Evolutionary conservation across 192 early-diverging fungal genomes (phyloP).

Genomic region (Mortierella antarctica): DNA sequence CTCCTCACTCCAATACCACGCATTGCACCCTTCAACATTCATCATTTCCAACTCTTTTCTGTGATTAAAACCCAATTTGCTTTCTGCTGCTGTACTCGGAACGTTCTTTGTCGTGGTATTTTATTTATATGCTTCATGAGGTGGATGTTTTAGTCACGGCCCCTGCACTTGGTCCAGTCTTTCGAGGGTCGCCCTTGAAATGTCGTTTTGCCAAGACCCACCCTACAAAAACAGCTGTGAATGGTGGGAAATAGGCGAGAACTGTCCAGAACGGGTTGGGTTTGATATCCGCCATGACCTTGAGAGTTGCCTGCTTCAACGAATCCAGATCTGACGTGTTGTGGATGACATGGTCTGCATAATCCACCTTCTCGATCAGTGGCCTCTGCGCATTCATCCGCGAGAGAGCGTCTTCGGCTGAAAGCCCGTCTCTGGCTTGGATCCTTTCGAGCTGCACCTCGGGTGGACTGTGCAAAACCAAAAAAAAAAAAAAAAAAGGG

Average conservation of each 20-base stretch:
- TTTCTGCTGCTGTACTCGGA: no score
- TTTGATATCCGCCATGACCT: constrained; percentile 47
- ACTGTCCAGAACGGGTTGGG: constrained; percentile 49
- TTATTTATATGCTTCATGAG: not conserved
- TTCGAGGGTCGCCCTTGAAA: constrained; percentile 49
- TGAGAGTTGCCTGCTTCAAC: constrained; percentile 52
- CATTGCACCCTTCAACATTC: not conserved
- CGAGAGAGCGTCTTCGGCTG: constrained; percentile 69
- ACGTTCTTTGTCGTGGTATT: no score
- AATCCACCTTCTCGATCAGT: constrained; percentile 78
- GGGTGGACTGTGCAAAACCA: constrained; percentile 64
- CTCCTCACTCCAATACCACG: not conserved
- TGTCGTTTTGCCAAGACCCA: constrained; percentile 43
- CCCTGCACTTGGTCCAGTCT: constrained; percentile 4
- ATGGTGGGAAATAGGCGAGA: constrained; percentile 39
- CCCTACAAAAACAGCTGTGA: constrained; percentile 7
- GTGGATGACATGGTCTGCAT: constrained; percentile 87
- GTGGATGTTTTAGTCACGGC: not conserved
- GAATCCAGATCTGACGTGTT: constrained; percentile 77
- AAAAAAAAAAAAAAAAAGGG: not conserved
- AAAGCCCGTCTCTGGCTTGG: constrained; percentile 75
- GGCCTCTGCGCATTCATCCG: constrained; percentile 88
- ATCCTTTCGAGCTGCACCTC: constrained; percentile 81
- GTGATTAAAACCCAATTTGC: not conserved
- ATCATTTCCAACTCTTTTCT: not conserved